phyloP scores from a whole-genome alignment of 2,329 filamentous ascomycete genomes.

The Colletotrichum sp. region DNA sequence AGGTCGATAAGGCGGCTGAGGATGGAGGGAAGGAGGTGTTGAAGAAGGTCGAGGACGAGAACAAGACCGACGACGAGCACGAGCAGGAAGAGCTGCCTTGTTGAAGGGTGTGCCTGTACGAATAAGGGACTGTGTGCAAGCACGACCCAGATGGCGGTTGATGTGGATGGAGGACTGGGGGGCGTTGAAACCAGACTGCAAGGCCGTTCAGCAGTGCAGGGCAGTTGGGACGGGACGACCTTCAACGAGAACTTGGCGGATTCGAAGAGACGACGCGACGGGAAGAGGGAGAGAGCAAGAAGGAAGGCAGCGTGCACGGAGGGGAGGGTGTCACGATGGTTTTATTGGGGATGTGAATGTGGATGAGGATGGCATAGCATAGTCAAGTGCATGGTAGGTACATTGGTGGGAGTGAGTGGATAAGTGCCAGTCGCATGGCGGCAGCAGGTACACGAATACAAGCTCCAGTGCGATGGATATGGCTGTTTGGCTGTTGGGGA shows the following conservation, averaged over 20 bases:
- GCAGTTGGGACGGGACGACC: conserved; percentile 4
- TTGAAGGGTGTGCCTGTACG: neutral
- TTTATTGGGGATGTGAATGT: conserved; percentile 3
- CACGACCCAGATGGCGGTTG: neutral
- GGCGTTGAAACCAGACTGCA: conserved; percentile 10
- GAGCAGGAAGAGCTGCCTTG: neutral
- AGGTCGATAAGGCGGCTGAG: neutral
- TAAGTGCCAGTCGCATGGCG: neutral
- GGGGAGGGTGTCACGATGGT: conserved; percentile 19
- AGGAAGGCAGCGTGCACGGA: neutral
- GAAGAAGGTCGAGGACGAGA: neutral
- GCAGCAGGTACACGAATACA: neutral
- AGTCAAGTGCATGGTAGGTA: neutral
- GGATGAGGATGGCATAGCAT: neutral
- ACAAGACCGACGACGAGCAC: neutral
- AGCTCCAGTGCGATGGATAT: neutral
- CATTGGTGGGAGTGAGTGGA: neutral
- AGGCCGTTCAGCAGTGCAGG: conserved; percentile 2
- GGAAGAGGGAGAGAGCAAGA: neutral
- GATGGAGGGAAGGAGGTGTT: neutral
- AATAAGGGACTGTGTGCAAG: neutral
- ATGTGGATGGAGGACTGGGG: neutral
- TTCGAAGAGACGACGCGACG: conserved; percentile 7
- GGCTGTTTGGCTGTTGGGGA: neutral
- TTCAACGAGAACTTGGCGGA: conserved; percentile 7